Evolutionary conservation across 2,329 filamentous ascomycete species (phyloP).

Genomic region (Rhynchosporium graminicola): DNA sequence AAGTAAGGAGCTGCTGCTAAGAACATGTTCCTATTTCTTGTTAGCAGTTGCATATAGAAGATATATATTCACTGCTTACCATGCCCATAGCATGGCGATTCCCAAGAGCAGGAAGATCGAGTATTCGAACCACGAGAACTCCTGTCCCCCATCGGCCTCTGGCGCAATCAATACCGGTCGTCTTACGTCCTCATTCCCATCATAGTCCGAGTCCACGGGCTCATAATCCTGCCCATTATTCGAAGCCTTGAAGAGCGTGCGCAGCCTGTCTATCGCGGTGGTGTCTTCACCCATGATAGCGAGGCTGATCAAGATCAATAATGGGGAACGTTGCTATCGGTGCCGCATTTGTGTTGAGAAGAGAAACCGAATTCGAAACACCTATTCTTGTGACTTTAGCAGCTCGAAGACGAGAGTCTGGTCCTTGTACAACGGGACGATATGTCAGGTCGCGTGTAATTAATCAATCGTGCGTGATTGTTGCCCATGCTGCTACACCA

Average conservation of each 20-base stretch:
- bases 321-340: constrained; percentile 16
- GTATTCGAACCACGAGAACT: constrained; percentile 87
- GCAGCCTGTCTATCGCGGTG: constrained; percentile 32
- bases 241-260: constrained; percentile 30
- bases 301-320: not conserved
- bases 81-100: constrained; percentile 95
- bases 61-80: constrained; percentile 56
- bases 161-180: constrained; percentile 26
- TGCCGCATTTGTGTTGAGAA: constrained; percentile 14
- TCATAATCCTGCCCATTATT: constrained; percentile 34
- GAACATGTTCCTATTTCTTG: constrained; percentile 89
- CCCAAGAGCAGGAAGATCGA: constrained; percentile 81
- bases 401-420: not conserved
- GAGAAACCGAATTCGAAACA: not conserved
- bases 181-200: constrained; percentile 27
- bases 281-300: constrained; percentile 19
- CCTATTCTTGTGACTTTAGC: not conserved
- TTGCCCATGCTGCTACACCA: constrained; percentile 1
- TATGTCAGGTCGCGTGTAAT: constrained; percentile 5
- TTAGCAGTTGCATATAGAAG: constrained; percentile 15
- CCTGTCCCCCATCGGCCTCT: constrained; percentile 38
- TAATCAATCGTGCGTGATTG: not conserved
- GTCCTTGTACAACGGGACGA: constrained; percentile 1
- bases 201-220: constrained; percentile 27
- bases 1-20: constrained; percentile 94